These are phyloP conservation scores for Colletotrichum lindemuthianum DNA, from an alignment of 2,329 filamentous ascomycete species.

Conservation along the genomic window DNA sequence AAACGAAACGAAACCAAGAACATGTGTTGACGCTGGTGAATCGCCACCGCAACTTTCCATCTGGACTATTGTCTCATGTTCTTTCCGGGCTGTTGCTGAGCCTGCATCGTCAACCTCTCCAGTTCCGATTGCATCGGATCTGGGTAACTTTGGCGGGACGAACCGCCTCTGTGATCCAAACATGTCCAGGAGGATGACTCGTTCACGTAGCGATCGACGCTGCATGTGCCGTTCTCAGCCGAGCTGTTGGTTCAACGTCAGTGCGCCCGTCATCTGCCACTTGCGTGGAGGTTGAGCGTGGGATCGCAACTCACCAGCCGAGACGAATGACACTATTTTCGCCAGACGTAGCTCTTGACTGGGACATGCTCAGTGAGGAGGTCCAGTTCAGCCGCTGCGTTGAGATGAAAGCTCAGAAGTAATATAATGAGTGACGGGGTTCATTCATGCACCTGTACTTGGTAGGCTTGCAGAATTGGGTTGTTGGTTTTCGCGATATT, in stretches of 20 bases:
- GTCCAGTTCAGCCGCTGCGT: too few relatives aligned
- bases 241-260: constrained; percentile 18
- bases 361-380: constrained; percentile 1
- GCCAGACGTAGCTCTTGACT: constrained; percentile 9
- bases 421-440: too few relatives aligned
- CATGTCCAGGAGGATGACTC: constrained; percentile 25
- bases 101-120: constrained; percentile 7
- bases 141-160: background rate
- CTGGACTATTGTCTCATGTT: background rate
- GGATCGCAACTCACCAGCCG: constrained; percentile 6
- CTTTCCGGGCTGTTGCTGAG: background rate
- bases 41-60: background rate
- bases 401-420: too few relatives aligned
- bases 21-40: too few relatives aligned
- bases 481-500: too few relatives aligned
- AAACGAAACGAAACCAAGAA: too few relatives aligned
- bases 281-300: background rate
- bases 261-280: background rate
- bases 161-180: background rate
- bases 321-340: background rate
- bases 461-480: too few relatives aligned
- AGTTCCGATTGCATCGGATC: constrained; percentile 22
- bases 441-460: too few relatives aligned
- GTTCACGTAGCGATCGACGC: constrained; percentile 24
- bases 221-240: constrained; percentile 18